Evolutionary conservation across 1,284 basidiomycete genomes (phyloP), one percentile per base, ranked within the genome.

Genomic region (Athelia sp.): DNA sequence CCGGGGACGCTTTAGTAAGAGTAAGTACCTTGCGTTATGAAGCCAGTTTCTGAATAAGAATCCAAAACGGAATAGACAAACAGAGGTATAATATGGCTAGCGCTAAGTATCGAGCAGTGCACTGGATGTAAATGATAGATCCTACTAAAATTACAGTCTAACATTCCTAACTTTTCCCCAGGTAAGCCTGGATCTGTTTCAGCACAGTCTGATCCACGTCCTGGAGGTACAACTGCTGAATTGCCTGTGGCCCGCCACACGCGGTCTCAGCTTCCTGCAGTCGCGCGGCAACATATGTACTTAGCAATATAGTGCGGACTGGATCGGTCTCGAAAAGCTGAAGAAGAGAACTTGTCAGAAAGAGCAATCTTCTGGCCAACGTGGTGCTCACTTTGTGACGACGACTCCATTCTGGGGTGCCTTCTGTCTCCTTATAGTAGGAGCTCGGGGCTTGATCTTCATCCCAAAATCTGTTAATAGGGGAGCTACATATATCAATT

Each of bases 261-360:
- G 63, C 66, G 2, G 67, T 67, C 59, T 84, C 81, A 1, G 82
- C 85, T 55, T 85, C 77, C 53, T 77, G 76, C 47, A 91, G 61
- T 15, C 77, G 73, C 31, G 67, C 67, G 3, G 70, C 74, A 48
- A 92, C 67, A 60, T 74, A 88, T 8, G 69, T 62, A 17, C 79
- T 80, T 17, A 92, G 75, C 36, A 78, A 76, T 2, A 73, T 70
- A 2, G 73, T 82, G 34, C 84, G 80, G 23, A 89, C 79, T 0
- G 83, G 82, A 62, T 92, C 89, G 26, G 66, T 71, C 18, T 86
- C 75, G 55, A 79, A 86, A 10, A 83, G 61, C 89, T 91, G 48
- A 11, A 45, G 21, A n/a, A 15, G 51, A 29, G 26, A 29, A 13
- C 4, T n/a, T 29, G 13, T 29, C 26, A 29, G 26, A 4, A 29